Evolutionary conservation across 2,329 filamentous ascomycete species (phyloP).

Genomic region (Ophiocordyceps camponoti-rufipedis): DNA sequence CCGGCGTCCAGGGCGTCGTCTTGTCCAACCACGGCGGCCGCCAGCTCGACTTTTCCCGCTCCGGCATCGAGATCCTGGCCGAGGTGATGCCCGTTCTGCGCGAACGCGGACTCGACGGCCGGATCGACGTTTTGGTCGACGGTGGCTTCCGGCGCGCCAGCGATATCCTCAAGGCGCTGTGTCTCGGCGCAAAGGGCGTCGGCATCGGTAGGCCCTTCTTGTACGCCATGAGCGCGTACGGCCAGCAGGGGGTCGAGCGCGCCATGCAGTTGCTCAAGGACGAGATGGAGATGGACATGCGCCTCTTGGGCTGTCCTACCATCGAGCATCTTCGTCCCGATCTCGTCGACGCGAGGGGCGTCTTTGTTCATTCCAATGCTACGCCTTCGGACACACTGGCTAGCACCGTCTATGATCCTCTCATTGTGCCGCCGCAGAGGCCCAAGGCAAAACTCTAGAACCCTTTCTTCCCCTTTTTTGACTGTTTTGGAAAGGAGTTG

Average conservation of each 20-base stretch:
- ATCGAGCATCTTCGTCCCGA: conserved; percentile 65
- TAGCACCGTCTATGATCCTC: conserved; percentile 31
- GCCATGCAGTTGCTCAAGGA: conserved; percentile 89
- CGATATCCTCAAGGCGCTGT: conserved; percentile 89
- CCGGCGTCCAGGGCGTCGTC: conserved; percentile 73
- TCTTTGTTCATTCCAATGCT: conserved; percentile 34
- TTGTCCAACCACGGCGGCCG: conserved; percentile 92
- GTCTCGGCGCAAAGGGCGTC: conserved; percentile 78
- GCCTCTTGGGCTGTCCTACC: conserved; percentile 62
- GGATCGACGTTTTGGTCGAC: conserved; percentile 79
- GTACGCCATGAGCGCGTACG: conserved; percentile 91
- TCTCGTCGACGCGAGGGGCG: conserved; percentile 58
- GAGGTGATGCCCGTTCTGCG: conserved; percentile 83
- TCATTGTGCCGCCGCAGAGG: conserved; percentile 32
- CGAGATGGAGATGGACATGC: conserved; percentile 99
- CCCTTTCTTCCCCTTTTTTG: not conserved
- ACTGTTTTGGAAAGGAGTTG: too few species aligned
- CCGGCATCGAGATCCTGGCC: conserved; percentile 74
- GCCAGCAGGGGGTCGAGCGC: conserved; percentile 67
- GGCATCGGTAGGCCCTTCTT: conserved; percentile 91
- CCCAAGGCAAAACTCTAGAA: conserved; percentile 31
- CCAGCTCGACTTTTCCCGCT: conserved; percentile 82
- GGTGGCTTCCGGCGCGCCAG: conserved; percentile 80
- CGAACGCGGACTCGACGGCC: conserved; percentile 46
- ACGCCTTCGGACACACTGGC: conserved; percentile 31